phyloP scores from a whole-genome alignment of 2,329 filamentous ascomycete species.

The Bimuria novae-zelandiae region DNA sequence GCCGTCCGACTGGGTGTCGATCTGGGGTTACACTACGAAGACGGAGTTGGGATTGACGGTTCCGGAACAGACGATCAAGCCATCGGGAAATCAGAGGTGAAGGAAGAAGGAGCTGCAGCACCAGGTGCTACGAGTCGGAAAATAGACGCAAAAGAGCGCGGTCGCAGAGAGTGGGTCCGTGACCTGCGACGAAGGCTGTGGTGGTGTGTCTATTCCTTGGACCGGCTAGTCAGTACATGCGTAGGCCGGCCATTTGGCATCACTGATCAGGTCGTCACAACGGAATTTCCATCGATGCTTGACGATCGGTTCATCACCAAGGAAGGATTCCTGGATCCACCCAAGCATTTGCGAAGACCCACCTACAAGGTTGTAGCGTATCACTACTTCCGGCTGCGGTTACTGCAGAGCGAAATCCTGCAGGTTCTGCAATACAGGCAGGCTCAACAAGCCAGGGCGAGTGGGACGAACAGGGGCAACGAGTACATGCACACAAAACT shows the following conservation, averaged over 20 bases:
- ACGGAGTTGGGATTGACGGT: conserved; percentile 70
- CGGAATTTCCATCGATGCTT: conserved; percentile 86
- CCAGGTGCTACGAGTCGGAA: conserved; percentile 29
- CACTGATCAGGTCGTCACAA: conserved; percentile 94
- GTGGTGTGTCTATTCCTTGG: conserved; percentile 97
- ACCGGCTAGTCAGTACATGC: conserved; percentile 91
- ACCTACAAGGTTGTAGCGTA: conserved; percentile 91
- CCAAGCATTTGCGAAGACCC: conserved; percentile 62
- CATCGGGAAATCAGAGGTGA: conserved; percentile 29
- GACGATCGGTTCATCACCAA: conserved; percentile 89
- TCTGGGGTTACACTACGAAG: conserved; percentile 89
- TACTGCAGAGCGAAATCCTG: conserved; percentile 92
- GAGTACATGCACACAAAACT: conserved; percentile 78
- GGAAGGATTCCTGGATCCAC: conserved; percentile 69
- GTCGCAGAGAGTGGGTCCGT: conserved; percentile 79
- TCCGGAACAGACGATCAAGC: conserved; percentile 39
- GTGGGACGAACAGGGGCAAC: conserved; percentile 67
- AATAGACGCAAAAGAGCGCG: conserved; percentile 61
- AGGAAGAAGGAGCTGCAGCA: conserved; percentile 40
- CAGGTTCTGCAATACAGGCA: conserved; percentile 94
- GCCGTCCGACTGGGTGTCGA: conserved; percentile 89
- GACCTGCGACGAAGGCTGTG: conserved; percentile 86
- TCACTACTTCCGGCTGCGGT: conserved; percentile 86
- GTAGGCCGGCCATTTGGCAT: conserved; percentile 93
- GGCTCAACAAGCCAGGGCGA: conserved; percentile 73